Evolutionary conservation across 176 grass and related monocot genomes (phyloP).

Genomic region (Oryza glumipatula): DNA sequence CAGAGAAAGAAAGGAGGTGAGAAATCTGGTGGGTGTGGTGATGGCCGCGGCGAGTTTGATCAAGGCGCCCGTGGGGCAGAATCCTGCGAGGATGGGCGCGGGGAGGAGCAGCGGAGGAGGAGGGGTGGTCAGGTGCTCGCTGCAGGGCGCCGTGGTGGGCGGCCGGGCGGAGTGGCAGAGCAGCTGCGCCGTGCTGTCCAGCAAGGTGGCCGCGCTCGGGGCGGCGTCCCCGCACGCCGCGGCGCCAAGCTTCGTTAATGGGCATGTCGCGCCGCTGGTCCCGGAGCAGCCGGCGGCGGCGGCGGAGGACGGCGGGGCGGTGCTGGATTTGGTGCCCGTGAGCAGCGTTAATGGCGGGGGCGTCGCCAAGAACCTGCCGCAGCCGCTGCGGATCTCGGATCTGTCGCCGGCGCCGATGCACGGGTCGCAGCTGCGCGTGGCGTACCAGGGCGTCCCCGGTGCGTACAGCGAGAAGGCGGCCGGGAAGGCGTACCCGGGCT

Average conservation of each 20-base stretch:
- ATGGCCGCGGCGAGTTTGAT: constrained; percentile 47
- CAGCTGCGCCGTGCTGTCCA: constrained; percentile 84
- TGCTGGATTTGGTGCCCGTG: constrained; percentile 46
- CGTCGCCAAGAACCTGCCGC: constrained; percentile 52
- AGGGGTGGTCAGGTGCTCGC: constrained; percentile 52
- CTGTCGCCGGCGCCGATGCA: constrained; percentile 88
- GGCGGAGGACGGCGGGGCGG: constrained; percentile 16
- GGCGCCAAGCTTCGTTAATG: constrained; percentile 15
- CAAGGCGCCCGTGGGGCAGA: constrained; percentile 41
- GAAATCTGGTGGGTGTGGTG: constrained; percentile 23
- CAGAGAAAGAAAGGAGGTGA: constrained; percentile 14
- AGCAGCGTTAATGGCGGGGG: constrained; percentile 5
- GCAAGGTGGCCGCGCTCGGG: constrained; percentile 65
- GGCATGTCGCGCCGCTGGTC: background rate
- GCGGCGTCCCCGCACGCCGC: background rate
- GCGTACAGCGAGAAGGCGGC: constrained; percentile 97
- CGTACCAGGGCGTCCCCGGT: constrained; percentile 90
- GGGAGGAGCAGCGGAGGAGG: constrained; percentile 4
- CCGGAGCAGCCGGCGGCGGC: background rate
- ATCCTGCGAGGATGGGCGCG: constrained; percentile 32
- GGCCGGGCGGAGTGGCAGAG: constrained; percentile 81
- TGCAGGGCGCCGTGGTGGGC: constrained; percentile 57
- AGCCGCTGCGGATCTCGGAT: constrained; percentile 69
- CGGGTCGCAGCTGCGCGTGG: constrained; percentile 82
- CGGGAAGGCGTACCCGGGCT: constrained; percentile 79